Evolutionary conservation across 1,284 basidiomycete genomes (phyloP).

Genomic region (Tylopilus sp.): DNA sequence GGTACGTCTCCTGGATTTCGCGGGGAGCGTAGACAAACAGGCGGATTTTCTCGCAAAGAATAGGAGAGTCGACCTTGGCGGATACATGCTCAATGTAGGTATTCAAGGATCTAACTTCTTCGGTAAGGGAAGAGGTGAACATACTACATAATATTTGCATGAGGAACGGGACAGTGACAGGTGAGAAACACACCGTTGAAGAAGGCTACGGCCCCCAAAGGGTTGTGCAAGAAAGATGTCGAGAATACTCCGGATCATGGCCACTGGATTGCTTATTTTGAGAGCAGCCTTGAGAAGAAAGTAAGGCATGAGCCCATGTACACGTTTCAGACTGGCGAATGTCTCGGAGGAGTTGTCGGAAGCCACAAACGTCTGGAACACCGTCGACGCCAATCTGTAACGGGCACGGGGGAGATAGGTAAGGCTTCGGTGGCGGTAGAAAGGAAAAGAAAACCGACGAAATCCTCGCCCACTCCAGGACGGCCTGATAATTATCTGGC

Average conservation of each 20-base stretch:
- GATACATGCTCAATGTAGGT: constrained; percentile 85
- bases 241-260: constrained; percentile 89
- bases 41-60: constrained; percentile 85
- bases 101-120: constrained; percentile 81
- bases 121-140: constrained; percentile 89
- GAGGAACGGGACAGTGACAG: neutral
- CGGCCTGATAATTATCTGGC: constrained; percentile 82
- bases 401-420: constrained; percentile 4
- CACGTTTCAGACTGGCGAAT: constrained; percentile 83
- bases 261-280: constrained; percentile 92
- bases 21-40: constrained; percentile 83
- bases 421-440: constrained; percentile 13
- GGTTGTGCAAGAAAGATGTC: constrained; percentile 98
- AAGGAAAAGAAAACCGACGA: constrained; percentile 57
- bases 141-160: constrained; percentile 53
- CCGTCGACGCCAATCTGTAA: constrained; percentile 81
- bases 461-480: constrained; percentile 95
- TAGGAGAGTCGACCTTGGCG: constrained; percentile 84
- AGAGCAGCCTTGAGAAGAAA: constrained; percentile 92
- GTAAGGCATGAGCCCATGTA: constrained; percentile 98
- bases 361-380: constrained; percentile 94
- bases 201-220: constrained; percentile 88
- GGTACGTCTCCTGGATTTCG: constrained; percentile 83
- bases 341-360: constrained; percentile 91
- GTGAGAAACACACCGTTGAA: constrained; percentile 65